phyloP scores from a whole-genome alignment of 257 asterid genomes.

The Apocynum venetum region DNA sequence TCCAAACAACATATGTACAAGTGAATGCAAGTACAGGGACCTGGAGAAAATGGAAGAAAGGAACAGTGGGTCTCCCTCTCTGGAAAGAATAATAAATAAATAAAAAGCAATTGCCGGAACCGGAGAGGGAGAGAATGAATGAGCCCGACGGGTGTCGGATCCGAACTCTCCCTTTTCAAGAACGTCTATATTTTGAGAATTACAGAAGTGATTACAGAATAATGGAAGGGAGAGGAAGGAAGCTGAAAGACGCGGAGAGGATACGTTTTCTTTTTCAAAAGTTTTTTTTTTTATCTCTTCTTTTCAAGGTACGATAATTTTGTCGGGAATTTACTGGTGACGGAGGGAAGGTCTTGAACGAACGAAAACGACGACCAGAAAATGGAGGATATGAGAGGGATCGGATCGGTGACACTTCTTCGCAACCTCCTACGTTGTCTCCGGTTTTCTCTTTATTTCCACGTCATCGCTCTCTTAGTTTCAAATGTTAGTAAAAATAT shows the following conservation, averaged over 20 bases:
- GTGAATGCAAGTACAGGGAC: neutral
- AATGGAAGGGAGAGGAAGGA: slow-evolving; percentile 6
- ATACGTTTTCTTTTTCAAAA: neutral
- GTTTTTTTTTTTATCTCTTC: neutral
- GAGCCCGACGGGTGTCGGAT: slow-evolving; percentile 18
- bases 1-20: neutral
- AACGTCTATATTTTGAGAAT: neutral
- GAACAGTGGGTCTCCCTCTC: slow-evolving; percentile 10
- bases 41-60: slow-evolving; percentile 4
- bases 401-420: slow-evolving; percentile 5
- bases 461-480: neutral
- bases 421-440: slow-evolving; percentile 3
- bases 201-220: neutral
- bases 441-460: neutral
- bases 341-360: neutral
- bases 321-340: neutral
- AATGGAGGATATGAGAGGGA: neutral
- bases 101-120: slow-evolving; percentile 3
- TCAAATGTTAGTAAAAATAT: no score
- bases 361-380: neutral
- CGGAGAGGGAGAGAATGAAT: slow-evolving; percentile 7
- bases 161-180: slow-evolving; percentile 1
- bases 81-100: neutral
- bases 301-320: neutral
- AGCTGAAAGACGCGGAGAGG: neutral